Conservation (phyloP, 768 basidiomycete species). For the Infundibulicybe gibba region DNA sequence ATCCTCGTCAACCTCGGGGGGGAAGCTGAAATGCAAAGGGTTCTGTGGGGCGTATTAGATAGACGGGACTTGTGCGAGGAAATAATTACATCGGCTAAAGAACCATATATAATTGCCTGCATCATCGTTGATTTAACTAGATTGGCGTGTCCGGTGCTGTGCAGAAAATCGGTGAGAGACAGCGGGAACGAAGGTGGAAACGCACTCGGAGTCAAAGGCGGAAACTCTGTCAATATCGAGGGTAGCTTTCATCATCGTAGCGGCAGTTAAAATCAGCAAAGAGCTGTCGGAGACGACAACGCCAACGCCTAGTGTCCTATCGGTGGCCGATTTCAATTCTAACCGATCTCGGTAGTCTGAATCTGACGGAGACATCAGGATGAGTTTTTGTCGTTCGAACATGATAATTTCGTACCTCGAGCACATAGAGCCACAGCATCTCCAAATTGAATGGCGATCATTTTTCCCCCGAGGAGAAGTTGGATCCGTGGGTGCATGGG, state of each 20-base stretch:
- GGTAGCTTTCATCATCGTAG: slow-evolving; percentile 63
- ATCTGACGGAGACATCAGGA: slow-evolving; percentile 31
- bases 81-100: slow-evolving; percentile 51
- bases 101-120: slow-evolving; percentile 78
- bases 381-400: not conserved
- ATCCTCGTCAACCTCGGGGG: slow-evolving; percentile 75
- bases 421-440: slow-evolving; percentile 74
- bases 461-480: slow-evolving; percentile 52
- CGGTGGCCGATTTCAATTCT: slow-evolving; percentile 62
- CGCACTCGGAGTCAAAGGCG: slow-evolving; percentile 62
- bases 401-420: slow-evolving; percentile 37
- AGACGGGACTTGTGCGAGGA: not conserved
- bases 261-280: slow-evolving; percentile 61
- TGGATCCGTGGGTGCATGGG: slow-evolving; percentile 72
- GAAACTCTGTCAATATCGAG: slow-evolving; percentile 60
- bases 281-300: slow-evolving; percentile 46
- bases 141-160: slow-evolving; percentile 58
- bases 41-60: slow-evolving; percentile 38
- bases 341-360: slow-evolving; percentile 70
- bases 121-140: slow-evolving; percentile 79
- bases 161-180: not conserved
- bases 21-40: slow-evolving; percentile 76
- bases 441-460: slow-evolving; percentile 67
- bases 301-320: slow-evolving; percentile 70
- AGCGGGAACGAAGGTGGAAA: slow-evolving; percentile 5